Conservation (phyloP, 257 asterid genomes). For the Haberlea rhodopensis region DNA sequence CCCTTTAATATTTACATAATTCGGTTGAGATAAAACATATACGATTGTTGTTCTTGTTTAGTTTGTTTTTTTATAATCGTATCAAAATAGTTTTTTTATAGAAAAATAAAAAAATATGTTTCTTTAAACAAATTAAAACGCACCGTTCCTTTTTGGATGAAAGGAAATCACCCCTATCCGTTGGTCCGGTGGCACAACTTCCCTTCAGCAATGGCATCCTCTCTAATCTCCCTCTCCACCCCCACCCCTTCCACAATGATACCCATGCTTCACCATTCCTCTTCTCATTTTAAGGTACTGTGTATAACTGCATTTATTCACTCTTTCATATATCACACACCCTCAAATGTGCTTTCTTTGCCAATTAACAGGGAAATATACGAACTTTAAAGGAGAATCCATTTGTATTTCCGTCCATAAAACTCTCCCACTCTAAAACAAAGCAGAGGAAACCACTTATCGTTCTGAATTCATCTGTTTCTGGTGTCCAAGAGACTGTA, state of each 20-base stretch:
- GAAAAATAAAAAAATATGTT: too few relatives aligned
- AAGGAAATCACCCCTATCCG: not conserved
- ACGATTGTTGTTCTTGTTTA: too few relatives aligned
- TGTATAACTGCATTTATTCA: not conserved
- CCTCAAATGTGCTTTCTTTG: constrained; percentile 2
- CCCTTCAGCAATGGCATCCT: constrained; percentile 48
- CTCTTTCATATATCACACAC: not conserved
- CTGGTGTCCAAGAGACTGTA: constrained; percentile 26
- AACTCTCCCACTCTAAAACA: constrained; percentile 25
- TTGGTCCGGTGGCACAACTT: not conserved
- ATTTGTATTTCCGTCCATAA: constrained; percentile 39
- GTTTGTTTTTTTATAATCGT: too few relatives aligned
- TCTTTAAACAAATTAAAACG: too few relatives aligned
- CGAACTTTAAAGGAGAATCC: constrained; percentile 45
- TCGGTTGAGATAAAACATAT: too few relatives aligned
- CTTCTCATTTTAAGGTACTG: constrained; percentile 61
- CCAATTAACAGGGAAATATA: constrained; percentile 52
- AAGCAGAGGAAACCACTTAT: constrained; percentile 32
- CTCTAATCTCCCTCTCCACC: constrained; percentile 53
- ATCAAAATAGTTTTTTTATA: too few relatives aligned
- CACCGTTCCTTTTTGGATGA: too few relatives aligned
- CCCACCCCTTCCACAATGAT: constrained; percentile 34
- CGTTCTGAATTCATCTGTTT: constrained; percentile 33
- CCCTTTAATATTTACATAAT: too few relatives aligned
- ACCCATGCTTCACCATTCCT: constrained; percentile 31